Percentiles rank a stretch among this genome's conserved stretches.
These are phyloP conservation scores for Malus sylvestris DNA, from an alignment of 306 rosid genomes.

Conservation along the genomic window DNA sequence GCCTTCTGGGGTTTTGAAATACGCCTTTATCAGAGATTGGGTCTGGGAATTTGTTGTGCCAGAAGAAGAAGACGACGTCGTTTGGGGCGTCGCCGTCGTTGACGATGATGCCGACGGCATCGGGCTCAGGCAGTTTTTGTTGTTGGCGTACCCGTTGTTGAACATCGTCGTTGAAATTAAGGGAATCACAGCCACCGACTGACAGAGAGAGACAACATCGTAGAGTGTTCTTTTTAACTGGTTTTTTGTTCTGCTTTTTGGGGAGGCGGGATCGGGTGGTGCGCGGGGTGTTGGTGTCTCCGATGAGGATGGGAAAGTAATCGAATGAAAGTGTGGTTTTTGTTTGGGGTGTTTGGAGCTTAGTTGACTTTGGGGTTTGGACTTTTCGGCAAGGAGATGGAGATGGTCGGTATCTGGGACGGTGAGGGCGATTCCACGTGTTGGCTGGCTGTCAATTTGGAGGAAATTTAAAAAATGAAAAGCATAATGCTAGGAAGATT, in stretches of 20 bases:
- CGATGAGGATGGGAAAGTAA: not conserved
- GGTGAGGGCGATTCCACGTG: not conserved
- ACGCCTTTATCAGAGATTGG: slow-evolving; percentile 41
- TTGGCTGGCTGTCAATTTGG: not conserved
- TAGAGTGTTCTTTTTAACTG: not conserved
- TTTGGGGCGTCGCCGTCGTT: not conserved
- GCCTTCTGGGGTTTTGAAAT: slow-evolving; percentile 96
- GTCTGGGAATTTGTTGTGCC: not conserved
- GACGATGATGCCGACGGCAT: not conserved
- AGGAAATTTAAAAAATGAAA: not conserved
- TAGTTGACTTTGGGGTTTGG: not conserved
- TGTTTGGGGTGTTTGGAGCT: not conserved
- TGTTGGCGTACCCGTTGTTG: slow-evolving; percentile 8
- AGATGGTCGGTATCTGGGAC: no score
- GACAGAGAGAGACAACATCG: not conserved
- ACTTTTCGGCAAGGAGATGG: not conserved
- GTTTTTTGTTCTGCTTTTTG: not conserved
- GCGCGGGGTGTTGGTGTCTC: not conserved
- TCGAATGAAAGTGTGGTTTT: not conserved
- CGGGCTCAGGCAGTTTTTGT: not conserved
- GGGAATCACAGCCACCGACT: not conserved
- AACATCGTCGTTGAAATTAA: not conserved
- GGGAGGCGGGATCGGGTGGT: not conserved
- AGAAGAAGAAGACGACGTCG: not conserved
- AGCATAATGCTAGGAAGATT: no score